These are phyloP conservation scores for Calonectria pseudoreteaudii DNA, from an alignment of 2,329 filamentous ascomycete genomes.

Conservation along the genomic window DNA sequence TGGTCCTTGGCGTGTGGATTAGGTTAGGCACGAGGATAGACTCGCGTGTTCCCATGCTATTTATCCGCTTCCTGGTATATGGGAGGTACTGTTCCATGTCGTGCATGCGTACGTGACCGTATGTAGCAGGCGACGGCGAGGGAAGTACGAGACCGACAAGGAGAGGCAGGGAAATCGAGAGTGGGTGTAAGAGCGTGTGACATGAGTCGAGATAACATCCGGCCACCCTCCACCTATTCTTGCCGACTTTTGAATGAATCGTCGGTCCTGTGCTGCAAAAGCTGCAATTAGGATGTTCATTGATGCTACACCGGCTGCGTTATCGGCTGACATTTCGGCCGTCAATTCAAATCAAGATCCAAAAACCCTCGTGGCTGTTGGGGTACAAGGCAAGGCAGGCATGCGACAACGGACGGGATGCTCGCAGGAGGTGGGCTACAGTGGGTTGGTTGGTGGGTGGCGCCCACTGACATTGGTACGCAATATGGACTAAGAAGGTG, in stretches of 20 bases:
- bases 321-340: constrained; percentile 17
- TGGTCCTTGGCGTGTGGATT: background rate
- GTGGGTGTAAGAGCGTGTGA: background rate
- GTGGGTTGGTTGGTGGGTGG: constrained; percentile 11
- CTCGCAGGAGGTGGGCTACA: constrained; percentile 11
- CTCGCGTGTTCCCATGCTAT: background rate
- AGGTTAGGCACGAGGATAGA: constrained; percentile 1
- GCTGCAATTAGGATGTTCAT: constrained; percentile 11
- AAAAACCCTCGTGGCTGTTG: constrained; percentile 20
- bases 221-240: background rate
- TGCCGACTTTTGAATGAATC: constrained; percentile 2
- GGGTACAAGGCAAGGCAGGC: constrained; percentile 4
- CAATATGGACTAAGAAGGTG: constrained; percentile 11
- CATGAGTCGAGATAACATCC: background rate
- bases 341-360: constrained; percentile 24
- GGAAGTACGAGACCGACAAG: background rate
- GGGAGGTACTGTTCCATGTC: background rate
- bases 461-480: constrained; percentile 5
- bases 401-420: constrained; percentile 10
- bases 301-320: constrained; percentile 3
- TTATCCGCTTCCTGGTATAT: background rate
- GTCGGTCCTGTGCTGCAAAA: background rate
- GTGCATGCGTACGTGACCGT: background rate
- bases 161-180: background rate
- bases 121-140: constrained; percentile 3